These are phyloP conservation scores for Cutaneotrichosporon sp. DNA, from an alignment of 1,284 basidiomycete species.

Conservation along the genomic window DNA sequence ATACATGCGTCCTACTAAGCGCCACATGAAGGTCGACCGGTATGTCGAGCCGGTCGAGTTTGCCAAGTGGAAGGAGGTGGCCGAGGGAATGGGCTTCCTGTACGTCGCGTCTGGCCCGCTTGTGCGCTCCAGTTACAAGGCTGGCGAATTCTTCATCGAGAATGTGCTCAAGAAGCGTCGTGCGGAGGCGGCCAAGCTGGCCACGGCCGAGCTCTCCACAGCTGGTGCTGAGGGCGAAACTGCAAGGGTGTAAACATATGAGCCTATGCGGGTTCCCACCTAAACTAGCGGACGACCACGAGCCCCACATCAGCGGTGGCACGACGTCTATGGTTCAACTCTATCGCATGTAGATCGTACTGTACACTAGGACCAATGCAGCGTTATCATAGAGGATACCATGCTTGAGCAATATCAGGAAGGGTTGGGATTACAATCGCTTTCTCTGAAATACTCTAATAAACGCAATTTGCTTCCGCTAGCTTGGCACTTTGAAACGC, in stretches of 20 bases:
- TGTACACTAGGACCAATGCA: no score
- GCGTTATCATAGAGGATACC: no score
- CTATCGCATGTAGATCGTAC: no score
- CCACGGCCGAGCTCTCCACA: conserved; percentile 32
- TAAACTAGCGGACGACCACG: no score
- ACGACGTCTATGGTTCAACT: no score
- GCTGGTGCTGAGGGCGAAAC: conserved; percentile 4
- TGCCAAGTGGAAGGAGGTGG: conserved; percentile 80
- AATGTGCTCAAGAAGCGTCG: conserved; percentile 62
- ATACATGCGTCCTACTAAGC: conserved; percentile 99
- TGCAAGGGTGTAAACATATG: no score
- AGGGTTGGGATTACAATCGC: no score
- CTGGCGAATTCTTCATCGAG: conserved; percentile 87
- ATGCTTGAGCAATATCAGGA: no score
- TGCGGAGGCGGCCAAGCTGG: conserved; percentile 35
- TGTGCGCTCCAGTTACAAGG: conserved; percentile 96
- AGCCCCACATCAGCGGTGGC: no score
- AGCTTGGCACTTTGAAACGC: background rate
- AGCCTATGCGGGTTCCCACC: no score
- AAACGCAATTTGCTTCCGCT: conserved; percentile 3
- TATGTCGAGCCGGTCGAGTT: conserved; percentile 95
- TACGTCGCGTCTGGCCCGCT: conserved; percentile 97
- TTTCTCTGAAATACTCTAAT: no score
- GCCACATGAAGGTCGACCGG: conserved; percentile 97
- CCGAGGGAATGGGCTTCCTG: conserved; percentile 90